Conservation (phyloP, 768 basidiomycete species). For the Megacollybia marginata region DNA sequence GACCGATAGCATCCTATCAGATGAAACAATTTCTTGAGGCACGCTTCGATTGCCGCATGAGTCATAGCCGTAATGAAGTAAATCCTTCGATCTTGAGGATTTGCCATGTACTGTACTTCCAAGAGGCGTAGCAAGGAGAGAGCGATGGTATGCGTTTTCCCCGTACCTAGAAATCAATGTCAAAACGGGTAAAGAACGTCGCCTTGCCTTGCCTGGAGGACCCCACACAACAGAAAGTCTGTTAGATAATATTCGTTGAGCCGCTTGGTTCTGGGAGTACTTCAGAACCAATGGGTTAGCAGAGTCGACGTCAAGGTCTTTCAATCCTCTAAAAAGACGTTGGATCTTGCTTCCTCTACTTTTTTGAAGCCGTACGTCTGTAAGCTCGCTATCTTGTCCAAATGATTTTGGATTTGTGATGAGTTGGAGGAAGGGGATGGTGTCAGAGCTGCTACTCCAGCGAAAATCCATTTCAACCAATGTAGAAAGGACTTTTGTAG, state of each 20-base stretch:
- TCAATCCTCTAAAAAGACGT: conserved; percentile 30
- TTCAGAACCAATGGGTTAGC: conserved; percentile 36
- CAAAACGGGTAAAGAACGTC: not conserved
- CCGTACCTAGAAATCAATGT: conserved; percentile 29
- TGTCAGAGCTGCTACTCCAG: conserved; percentile 15
- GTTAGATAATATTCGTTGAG: conserved; percentile 34
- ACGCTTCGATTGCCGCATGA: conserved; percentile 46
- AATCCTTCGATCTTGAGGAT: conserved; percentile 19
- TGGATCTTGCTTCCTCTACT: conserved; percentile 32
- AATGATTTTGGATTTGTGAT: conserved; percentile 35
- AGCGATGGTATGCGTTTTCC: conserved; percentile 46
- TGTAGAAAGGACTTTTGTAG: conserved; percentile 35
- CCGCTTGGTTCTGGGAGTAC: conserved; percentile 38
- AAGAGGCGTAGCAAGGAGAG: conserved; percentile 38
- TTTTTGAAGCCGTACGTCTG: conserved; percentile 16
- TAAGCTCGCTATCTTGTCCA: conserved; percentile 17
- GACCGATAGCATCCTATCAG: conserved; percentile 28
- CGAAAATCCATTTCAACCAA: conserved; percentile 39
- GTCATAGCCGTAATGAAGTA: conserved; percentile 46
- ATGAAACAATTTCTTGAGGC: conserved; percentile 30
- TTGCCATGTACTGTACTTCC: conserved; percentile 26
- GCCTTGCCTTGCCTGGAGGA: conserved; percentile 30
- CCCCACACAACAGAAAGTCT: conserved; percentile 43
- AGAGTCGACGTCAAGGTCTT: conserved; percentile 20
- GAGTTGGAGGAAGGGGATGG: conserved; percentile 36